Base-by-base conservation (phyloP, 257 asterid species). In the Lycium ferocissimum region DNA sequence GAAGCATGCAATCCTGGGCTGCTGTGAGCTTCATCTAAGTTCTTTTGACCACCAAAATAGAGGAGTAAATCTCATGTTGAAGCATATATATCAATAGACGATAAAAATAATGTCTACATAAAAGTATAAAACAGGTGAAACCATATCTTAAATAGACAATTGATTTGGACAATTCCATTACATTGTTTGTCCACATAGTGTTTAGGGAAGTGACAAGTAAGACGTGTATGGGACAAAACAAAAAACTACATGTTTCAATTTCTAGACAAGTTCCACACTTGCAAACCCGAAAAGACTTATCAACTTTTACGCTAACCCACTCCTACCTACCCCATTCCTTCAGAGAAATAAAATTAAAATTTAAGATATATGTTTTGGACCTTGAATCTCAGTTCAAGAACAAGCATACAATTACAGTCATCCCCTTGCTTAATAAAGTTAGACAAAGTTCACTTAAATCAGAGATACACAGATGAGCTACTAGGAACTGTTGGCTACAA, bases 1-100 rank as follows among this genome's bases (percentile, higher is more conserved):
- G 98, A 98, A 85, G 93, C 95, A 87, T 92, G 97, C 94, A 96
- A 91, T 86, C 98, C 98, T 78, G 95, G 95, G 86, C 98, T 94
- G 89, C 97, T 94, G 86, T 93, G 98, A 22, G 58, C 58, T 12
- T 11, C 99, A 87, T 97, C 99, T 86, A 97, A 88, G 89, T 88
- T 97, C 99, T 97, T 94, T 62, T 71, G 70, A 82, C 83, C 87
- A 86, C 84, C 84, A 79, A 78, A 90, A 61, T 47, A 73, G 20
- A 73, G 61, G 81, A 45, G 37, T 73, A 22, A 47, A 45, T 73
- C 59, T 73, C 61, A 20, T n/a, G 54, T 47, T 73, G 81, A 73
- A 20, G 81, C 2, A 8, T 73, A 49, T 20, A 47, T 8, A 73
- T n/a, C 58, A 49, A 47, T 73, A 47, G 33, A 20, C 5, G 57